Conservation (phyloP, 495 filamentous ascomycete species). For the Pyrenula aspistea region DNA sequence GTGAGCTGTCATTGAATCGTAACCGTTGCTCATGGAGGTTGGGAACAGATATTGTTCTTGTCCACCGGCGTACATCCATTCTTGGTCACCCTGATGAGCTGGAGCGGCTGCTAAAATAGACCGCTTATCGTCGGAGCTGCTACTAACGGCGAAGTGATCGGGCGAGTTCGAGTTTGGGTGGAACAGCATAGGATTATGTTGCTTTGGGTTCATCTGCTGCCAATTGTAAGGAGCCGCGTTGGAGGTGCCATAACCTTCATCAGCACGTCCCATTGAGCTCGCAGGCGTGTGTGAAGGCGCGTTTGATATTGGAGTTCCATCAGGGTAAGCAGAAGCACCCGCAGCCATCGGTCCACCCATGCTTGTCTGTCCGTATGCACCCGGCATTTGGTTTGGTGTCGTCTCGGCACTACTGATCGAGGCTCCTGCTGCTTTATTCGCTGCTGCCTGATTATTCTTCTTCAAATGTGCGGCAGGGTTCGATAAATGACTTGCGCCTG, state of each 20-base stretch:
- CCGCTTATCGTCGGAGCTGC: background rate
- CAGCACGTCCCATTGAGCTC: background rate
- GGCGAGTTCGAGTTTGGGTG: background rate
- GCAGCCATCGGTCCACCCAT: slow-evolving; percentile 31
- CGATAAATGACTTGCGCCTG: slow-evolving; percentile 80
- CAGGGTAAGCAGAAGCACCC: slow-evolving; percentile 25
- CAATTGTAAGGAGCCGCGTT: background rate
- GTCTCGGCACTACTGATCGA: slow-evolving; percentile 28
- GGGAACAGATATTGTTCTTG: slow-evolving; percentile 51
- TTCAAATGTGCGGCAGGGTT: slow-evolving; percentile 82
- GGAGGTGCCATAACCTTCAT: background rate
- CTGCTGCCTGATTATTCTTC: slow-evolving; percentile 49
- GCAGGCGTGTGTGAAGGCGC: background rate
- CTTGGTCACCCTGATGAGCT: slow-evolving; percentile 46
- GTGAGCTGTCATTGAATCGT: slow-evolving; percentile 32
- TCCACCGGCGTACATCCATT: slow-evolving; percentile 61
- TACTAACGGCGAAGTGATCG: background rate
- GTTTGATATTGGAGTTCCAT: slow-evolving; percentile 9
- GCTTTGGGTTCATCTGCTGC: background rate
- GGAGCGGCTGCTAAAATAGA: background rate
- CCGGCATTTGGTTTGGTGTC: slow-evolving; percentile 29
- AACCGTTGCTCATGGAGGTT: slow-evolving; percentile 34
- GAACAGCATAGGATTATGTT: background rate
- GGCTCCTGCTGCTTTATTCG: slow-evolving; percentile 30
- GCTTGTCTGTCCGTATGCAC: slow-evolving; percentile 32